Evolutionary conservation across 306 rosid species (phyloP).

Genomic region (Calophaca sinica): DNA sequence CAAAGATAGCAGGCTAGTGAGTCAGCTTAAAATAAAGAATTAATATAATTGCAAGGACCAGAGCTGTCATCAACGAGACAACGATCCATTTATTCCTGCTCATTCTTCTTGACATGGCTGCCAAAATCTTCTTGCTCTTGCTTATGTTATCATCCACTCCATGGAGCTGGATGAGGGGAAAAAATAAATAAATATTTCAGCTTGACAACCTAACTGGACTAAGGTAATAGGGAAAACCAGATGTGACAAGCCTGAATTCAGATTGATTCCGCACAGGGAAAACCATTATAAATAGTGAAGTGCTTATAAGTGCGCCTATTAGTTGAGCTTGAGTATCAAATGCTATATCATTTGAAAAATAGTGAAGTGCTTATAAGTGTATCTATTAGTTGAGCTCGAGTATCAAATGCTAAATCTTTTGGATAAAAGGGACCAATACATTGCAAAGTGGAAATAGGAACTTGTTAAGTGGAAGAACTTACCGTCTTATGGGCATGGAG

Average conservation of each 20-base stretch:
- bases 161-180: slow-evolving; percentile 51
- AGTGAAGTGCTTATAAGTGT: slow-evolving; percentile 8
- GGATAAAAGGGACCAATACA: neutral
- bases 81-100: slow-evolving; percentile 67
- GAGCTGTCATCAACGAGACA: slow-evolving; percentile 53
- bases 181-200: neutral
- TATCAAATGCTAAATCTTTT: slow-evolving; percentile 31
- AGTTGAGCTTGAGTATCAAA: slow-evolving; percentile 26
- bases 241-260: slow-evolving; percentile 19
- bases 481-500: slow-evolving; percentile 61
- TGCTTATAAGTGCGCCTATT: neutral
- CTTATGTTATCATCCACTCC: slow-evolving; percentile 63
- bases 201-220: slow-evolving; percentile 2
- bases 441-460: slow-evolving; percentile 7
- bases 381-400: slow-evolving; percentile 9
- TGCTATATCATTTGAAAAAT: slow-evolving; percentile 9
- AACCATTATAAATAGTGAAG: slow-evolving; percentile 4
- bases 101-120: slow-evolving; percentile 69
- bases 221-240: slow-evolving; percentile 5
- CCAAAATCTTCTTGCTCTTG: slow-evolving; percentile 65
- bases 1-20: slow-evolving; percentile 44
- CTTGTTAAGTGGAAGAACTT: neutral
- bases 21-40: slow-evolving; percentile 60
- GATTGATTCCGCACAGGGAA: slow-evolving; percentile 16
- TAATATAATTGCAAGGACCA: slow-evolving; percentile 56